phyloP scores from a whole-genome alignment of 2,329 filamentous ascomycete species.

The Lojkania enalia region DNA sequence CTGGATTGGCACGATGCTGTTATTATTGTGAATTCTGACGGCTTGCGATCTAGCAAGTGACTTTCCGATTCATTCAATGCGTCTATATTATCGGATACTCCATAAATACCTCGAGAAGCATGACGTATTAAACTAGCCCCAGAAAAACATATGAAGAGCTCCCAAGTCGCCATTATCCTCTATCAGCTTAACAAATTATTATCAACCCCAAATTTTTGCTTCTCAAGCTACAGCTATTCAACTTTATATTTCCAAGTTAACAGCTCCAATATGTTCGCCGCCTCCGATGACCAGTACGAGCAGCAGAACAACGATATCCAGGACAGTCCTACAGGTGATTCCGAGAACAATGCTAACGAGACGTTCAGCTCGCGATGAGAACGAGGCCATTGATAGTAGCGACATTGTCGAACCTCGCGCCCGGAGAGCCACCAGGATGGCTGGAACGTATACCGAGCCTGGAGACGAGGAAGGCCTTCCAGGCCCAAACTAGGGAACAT shows the following conservation, averaged over 20 bases:
- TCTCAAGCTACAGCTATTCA: neutral
- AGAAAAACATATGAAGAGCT: neutral
- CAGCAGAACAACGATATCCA: conserved; percentile 19
- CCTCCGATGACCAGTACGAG: neutral
- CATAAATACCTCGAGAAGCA: neutral
- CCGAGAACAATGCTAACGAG: conserved; percentile 43
- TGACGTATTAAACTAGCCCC: neutral
- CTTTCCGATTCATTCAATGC: neutral
- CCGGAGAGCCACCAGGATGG: conserved; percentile 50
- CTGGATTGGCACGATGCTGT: conserved; percentile 1
- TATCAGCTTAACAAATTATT: neutral
- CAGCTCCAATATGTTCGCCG: neutral
- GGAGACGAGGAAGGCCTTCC: conserved; percentile 55
- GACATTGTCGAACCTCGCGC: conserved; percentile 55
- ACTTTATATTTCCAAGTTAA: neutral
- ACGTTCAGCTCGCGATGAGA: conserved; percentile 50
- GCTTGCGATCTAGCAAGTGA: neutral
- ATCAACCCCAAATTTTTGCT: neutral
- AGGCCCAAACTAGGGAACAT: conserved; percentile 40
- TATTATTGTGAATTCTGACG: neutral
- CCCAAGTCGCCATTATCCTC: neutral
- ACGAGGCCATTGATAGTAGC: conserved; percentile 52
- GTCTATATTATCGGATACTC: neutral
- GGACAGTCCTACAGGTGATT: conserved; percentile 38
- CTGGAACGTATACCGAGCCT: conserved; percentile 55